Evolutionary conservation across 345 rosid species (phyloP).

Genomic region (Brassica nigra): DNA sequence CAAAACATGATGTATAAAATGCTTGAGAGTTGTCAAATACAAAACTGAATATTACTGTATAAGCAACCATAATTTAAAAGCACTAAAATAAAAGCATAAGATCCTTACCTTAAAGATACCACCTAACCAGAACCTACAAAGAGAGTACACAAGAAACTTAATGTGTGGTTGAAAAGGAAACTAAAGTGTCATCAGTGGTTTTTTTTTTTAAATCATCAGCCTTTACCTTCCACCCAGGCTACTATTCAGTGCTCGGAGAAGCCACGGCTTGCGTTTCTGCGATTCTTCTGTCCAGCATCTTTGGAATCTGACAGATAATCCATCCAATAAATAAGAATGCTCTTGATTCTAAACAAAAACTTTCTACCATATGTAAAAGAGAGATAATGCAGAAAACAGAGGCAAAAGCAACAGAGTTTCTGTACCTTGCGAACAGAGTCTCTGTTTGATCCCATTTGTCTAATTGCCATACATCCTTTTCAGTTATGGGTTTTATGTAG

Average conservation of each 20-base stretch:
- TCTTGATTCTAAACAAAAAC: constrained; percentile 1
- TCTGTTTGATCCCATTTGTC: constrained; percentile 95
- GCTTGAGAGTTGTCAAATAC: constrained; percentile 25
- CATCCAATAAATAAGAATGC: constrained; percentile 17
- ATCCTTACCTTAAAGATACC: constrained; percentile 79
- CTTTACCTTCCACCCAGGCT: constrained; percentile 83
- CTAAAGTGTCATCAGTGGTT: not conserved
- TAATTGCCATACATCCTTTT: constrained; percentile 89
- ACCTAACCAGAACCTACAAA: constrained; percentile 85
- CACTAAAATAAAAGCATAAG: not conserved
- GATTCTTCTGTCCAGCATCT: constrained; percentile 78
- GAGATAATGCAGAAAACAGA: constrained; percentile 1
- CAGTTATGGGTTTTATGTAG: constrained; percentile 81
- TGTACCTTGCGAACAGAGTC: constrained; percentile 64
- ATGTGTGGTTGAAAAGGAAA: not conserved
- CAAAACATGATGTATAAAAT: constrained; percentile 35
- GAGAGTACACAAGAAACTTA: constrained; percentile 14
- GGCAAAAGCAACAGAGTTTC: constrained; percentile 8
- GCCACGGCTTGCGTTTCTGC: constrained; percentile 72
- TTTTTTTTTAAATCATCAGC: constrained; percentile 6
- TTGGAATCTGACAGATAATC: constrained; percentile 58
- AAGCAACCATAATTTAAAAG: constrained; percentile 5
- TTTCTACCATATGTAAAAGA: not conserved
- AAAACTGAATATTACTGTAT: constrained; percentile 25
- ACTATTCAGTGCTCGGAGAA: constrained; percentile 78